Evolutionary conservation across 108 stramenopile species (phyloP).

Genomic region (Discostella stelligeroides): DNA sequence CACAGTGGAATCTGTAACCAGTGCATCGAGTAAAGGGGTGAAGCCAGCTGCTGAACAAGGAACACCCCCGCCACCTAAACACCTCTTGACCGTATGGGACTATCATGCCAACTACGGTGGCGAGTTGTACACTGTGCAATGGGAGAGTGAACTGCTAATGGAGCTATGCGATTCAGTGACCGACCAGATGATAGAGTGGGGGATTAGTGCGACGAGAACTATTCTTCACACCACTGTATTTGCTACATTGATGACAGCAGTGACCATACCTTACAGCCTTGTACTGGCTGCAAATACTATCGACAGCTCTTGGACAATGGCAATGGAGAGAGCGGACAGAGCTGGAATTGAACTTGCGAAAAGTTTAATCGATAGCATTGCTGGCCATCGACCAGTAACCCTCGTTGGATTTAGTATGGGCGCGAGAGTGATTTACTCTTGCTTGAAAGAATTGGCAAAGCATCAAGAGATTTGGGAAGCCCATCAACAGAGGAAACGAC

Average conservation of each 20-base stretch:
- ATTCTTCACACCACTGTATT: constrained; percentile 81
- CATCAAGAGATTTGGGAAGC: constrained; percentile 83
- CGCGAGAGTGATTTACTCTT: constrained; percentile 91
- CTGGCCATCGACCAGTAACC: constrained; percentile 91
- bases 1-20: constrained; percentile 13
- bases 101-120: constrained; percentile 77
- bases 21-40: constrained; percentile 11
- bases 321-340: constrained; percentile 85
- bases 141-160: constrained; percentile 78
- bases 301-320: constrained; percentile 92
- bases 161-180: constrained; percentile 78
- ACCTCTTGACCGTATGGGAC: constrained; percentile 79
- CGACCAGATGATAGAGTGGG: constrained; percentile 76
- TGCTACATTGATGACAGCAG: constrained; percentile 73
- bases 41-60: constrained; percentile 21
- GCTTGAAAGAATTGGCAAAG: constrained; percentile 89
- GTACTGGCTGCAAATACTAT: constrained; percentile 81
- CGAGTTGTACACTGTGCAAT: constrained; percentile 80
- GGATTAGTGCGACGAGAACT: constrained; percentile 69
- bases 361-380: constrained; percentile 77
- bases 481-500: constrained; percentile 47
- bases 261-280: constrained; percentile 78
- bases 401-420: constrained; percentile 96
- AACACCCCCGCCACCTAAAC: constrained; percentile 56
- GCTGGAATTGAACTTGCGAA: constrained; percentile 91